Evolutionary conservation across 2,329 filamentous ascomycete genomes (phyloP).

Genomic region (Alternaria triticimaculans): DNA sequence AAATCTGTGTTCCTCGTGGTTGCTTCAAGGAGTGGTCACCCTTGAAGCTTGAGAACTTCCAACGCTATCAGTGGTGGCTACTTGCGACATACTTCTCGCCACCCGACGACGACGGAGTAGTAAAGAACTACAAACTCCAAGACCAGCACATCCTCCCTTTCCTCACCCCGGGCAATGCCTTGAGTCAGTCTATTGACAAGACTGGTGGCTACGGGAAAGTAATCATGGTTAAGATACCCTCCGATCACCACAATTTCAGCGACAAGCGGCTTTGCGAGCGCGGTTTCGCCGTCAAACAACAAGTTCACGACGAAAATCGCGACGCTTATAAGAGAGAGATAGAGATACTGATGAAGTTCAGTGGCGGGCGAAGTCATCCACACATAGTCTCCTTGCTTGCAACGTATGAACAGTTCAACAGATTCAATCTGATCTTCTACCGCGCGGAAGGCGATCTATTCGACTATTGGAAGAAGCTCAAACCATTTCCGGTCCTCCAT

Average conservation of each 20-base stretch:
- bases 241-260: conserved; percentile 21
- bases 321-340: conserved; percentile 16
- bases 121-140: conserved; percentile 20
- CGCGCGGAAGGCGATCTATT: conserved; percentile 24
- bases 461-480: conserved; percentile 12
- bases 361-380: conserved; percentile 9
- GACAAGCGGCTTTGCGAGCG: background rate
- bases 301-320: conserved; percentile 5
- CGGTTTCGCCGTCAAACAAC: conserved; percentile 25
- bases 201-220: conserved; percentile 19
- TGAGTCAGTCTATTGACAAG: background rate
- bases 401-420: conserved; percentile 23
- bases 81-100: conserved; percentile 21
- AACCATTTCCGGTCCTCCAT: background rate
- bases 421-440: conserved; percentile 25
- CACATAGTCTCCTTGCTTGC: conserved; percentile 25
- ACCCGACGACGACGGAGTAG: background rate
- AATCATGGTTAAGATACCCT: conserved; percentile 21
- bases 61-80: conserved; percentile 22
- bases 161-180: background rate
- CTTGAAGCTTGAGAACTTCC: conserved; percentile 9
- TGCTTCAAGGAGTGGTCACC: conserved; percentile 16
- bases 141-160: conserved; percentile 25
- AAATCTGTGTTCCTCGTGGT: background rate
- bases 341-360: conserved; percentile 18